phyloP scores from a whole-genome alignment of 345 rosid species.

The Toxicodendron radicans region DNA sequence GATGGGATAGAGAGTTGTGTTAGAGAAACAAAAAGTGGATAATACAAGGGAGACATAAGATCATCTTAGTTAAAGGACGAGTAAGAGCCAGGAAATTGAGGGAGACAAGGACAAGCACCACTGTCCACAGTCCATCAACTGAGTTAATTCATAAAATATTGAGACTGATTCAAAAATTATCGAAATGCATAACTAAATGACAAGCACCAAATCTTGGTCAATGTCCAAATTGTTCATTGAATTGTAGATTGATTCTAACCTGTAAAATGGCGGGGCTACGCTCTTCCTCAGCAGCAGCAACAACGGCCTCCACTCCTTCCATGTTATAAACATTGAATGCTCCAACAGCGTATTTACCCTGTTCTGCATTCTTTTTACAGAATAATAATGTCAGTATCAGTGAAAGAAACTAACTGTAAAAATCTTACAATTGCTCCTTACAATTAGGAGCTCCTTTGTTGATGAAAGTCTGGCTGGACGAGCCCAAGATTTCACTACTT shows the following conservation, averaged over 20 bases:
- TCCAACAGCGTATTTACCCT: conserved; percentile 88
- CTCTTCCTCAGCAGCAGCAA: conserved; percentile 96
- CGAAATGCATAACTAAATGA: neutral
- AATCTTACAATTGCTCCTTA: conserved; percentile 29
- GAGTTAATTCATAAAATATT: too few species aligned
- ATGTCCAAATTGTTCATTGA: neutral
- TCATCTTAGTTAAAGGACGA: too few species aligned
- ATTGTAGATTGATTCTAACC: conserved; percentile 40
- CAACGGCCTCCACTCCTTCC: conserved; percentile 94
- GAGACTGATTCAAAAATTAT: neutral
- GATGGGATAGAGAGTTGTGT: neutral
- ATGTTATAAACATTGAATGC: conserved; percentile 95
- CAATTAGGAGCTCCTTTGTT: conserved; percentile 71
- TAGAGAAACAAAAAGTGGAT: too few species aligned
- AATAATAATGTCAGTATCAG: conserved; percentile 29
- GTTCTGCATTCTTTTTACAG: conserved; percentile 69
- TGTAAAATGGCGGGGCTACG: conserved; percentile 92
- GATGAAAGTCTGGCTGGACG: conserved; percentile 56
- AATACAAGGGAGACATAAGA: too few species aligned
- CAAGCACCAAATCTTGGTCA: too few species aligned
- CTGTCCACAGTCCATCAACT: too few species aligned
- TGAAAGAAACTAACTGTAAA: conserved; percentile 6
- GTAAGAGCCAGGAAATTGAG: too few species aligned
- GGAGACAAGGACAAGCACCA: too few species aligned
- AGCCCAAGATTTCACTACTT: conserved; percentile 91